Base-by-base conservation (phyloP, 768 basidiomycete species). In the Amylocystis lapponica region DNA sequence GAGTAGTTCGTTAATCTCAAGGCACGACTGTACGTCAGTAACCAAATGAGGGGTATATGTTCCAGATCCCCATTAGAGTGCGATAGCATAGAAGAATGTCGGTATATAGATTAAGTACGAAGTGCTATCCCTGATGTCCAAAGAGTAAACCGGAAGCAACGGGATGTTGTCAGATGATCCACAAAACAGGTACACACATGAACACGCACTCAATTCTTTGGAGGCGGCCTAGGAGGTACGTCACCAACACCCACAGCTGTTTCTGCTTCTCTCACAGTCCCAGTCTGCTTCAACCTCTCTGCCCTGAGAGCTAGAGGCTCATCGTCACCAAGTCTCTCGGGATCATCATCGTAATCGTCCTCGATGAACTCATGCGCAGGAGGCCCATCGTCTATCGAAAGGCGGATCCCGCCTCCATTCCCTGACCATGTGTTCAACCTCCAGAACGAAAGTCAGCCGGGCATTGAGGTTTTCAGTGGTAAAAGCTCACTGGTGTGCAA, bases 321-420 rank as follows among this genome's bases (percentile, higher is more conserved):
- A 27, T 50, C 49, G 46, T 55, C 58, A 20, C 55, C 50, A 21
- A 61, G 64, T 23, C 70, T 61, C 26, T 70, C 74, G 11, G 75
- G 46, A 19, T 53, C 59, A 14, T 71, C 80, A 35, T 79, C 79
- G 36, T 76, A 71, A 25, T 76, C 78, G 45, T 79, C 76, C 27
- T 70, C 72, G 36, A 86, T 51, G 48, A 85, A 85, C 41, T 80
- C 78, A 13, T 68, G 66, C n/a, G 81, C 73, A n/a, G 83, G 70
- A 11, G 83, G 83, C 0, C 81, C 80, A 41, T 85, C 81, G 50
- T 86, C 84, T 54, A 76, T 71, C 36, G 81, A 83, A 17, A 86
- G 68, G 8, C 83, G 74, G 42, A 86, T 82, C 5, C 59, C 68
- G 2, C 83, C 83, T 46, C 80, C 77, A 13, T 62, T 54, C 13